Evolutionary conservation across 371 early-diverging fungal species (phyloP), one percentile per base, ranked within the genome.

Genomic region (Nosema muscidifuracis): DNA sequence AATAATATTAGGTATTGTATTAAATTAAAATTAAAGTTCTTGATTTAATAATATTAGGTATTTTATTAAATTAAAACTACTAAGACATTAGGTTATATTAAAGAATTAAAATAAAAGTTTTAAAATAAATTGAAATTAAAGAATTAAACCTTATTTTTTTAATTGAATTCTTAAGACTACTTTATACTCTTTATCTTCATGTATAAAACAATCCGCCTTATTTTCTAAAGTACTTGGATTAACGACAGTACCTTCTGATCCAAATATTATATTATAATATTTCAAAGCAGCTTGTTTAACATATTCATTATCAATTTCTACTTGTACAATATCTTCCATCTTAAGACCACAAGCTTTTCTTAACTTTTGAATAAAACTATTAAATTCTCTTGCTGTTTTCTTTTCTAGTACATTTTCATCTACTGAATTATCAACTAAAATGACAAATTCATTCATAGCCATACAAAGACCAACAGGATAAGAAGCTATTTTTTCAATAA

Each of bases 281-380:
- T 44, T 47, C 4, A 10, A 22, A 12, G 56, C 50, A 55, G 58
- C 44, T 18, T 33, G 15, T 22, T 65, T 57, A 13, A 76, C 10
- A 3, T 72, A 40, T 4, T 56, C 18, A 44, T 61, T 67, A 13
- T 55, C 63, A 26, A 73, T 24, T 28, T 64, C 55, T 12, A 77
- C 67, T 22, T 44, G 18, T 12, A 77, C 79, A 26, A 51, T 63
- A 61, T 83, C 81, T 16, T 51, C 30, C 1, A 79, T 58, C 13
- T 55, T 56, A 4, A 83, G 65, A 0, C 75, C 77, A 38, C 84
- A 86, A 87, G 92, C 91, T 87, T 97, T 98, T 80, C 99, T 88
- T 74, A 95, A 84, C 76, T 93, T 89, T 85, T 98, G 97, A 20
- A 96, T 89, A 77, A 95, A 89, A 87, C 95, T 95, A 75, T 94